phyloP scores from a whole-genome alignment of 2,329 filamentous ascomycete genomes.

The Cryoendolithus antarcticus region DNA sequence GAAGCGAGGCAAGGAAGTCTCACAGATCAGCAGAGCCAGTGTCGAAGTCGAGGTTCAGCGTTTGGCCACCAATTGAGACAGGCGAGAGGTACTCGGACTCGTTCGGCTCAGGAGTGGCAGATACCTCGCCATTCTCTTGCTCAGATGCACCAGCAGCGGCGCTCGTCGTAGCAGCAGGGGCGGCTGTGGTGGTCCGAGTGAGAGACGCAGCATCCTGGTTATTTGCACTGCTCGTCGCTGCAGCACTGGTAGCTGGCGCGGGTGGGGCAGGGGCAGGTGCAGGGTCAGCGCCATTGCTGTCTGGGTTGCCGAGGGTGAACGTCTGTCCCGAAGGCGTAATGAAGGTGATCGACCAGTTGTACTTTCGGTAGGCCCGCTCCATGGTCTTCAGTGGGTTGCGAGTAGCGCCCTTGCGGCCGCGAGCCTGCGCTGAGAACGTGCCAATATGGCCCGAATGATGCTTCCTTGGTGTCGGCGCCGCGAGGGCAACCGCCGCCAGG shows the following conservation, averaged over 20 bases:
- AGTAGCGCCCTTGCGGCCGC: conserved; percentile 33
- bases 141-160: conserved; percentile 6
- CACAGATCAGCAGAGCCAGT: conserved; percentile 63
- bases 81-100: conserved; percentile 60
- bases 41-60: conserved; percentile 58
- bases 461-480: conserved; percentile 28
- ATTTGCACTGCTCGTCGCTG: conserved; percentile 2
- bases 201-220: neutral
- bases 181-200: conserved; percentile 1
- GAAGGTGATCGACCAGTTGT: conserved; percentile 27
- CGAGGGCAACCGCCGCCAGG: conserved; percentile 35
- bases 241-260: neutral
- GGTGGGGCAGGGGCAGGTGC: neutral
- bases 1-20: conserved; percentile 14
- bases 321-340: neutral
- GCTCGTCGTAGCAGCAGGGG: conserved; percentile 6
- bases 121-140: conserved; percentile 33
- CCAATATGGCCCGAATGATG: too few species aligned
- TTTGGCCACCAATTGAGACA: conserved; percentile 57
- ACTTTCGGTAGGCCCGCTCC: conserved; percentile 57
- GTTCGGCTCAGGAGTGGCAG: conserved; percentile 51
- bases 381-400: conserved; percentile 50
- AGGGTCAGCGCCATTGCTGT: conserved; percentile 1
- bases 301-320: conserved; percentile 4
- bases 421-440: neutral